A percentile compares a stretch with the other conserved stretches of the same genome.
phyloP scores from a whole-genome alignment of 2,329 filamentous ascomycete species.

The Rhinocladiella similis region DNA sequence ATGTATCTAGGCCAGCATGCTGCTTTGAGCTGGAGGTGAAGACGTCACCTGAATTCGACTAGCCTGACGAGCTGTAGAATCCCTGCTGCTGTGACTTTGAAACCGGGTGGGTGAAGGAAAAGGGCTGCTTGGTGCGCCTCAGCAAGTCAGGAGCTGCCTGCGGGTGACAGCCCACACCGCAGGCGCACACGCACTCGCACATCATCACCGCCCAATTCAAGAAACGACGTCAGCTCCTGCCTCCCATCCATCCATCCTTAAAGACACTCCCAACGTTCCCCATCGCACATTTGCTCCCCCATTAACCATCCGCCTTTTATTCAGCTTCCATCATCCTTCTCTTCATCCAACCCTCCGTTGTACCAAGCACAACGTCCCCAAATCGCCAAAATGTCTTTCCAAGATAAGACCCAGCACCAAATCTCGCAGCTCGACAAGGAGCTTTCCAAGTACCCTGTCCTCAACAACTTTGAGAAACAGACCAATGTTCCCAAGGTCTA shows the following conservation, averaged over 20 bases:
- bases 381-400: constrained; percentile 45
- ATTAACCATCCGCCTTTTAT: not conserved
- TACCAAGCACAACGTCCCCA: not conserved
- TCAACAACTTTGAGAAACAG: constrained; percentile 69
- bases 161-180: not conserved
- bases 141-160: not conserved
- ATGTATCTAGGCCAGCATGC: no score
- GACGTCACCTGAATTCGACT: no score
- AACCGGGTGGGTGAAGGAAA: not conserved
- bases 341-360: not conserved
- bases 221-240: not conserved
- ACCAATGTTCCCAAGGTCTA: constrained; percentile 69
- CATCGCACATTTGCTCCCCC: constrained; percentile 1
- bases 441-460: constrained; percentile 66
- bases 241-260: not conserved
- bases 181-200: not conserved
- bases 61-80: no score
- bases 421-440: constrained; percentile 48
- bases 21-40: no score
- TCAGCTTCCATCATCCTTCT: not conserved
- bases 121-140: no score
- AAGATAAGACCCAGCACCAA: constrained; percentile 63
- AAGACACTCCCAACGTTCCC: not conserved
- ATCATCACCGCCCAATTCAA: not conserved
- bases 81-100: not conserved